These are phyloP conservation scores for Tetrapisispora iriomotensis DNA, from an alignment of 805 yeast genomes.

Conservation along the genomic window DNA sequence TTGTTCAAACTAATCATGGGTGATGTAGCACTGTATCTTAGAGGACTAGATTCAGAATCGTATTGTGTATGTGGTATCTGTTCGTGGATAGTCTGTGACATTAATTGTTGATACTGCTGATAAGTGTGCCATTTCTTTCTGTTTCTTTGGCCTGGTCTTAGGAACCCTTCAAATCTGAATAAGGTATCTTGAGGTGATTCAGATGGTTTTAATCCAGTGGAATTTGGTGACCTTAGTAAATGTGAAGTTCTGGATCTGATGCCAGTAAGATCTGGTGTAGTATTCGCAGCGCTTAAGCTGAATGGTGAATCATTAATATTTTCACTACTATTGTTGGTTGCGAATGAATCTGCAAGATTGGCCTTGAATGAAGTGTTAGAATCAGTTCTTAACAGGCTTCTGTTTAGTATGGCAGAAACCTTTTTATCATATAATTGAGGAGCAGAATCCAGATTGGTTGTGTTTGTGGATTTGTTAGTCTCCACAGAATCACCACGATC, in stretches of 20 bases:
- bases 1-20: slow-evolving; percentile 3
- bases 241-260: slow-evolving; percentile 4
- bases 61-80: slow-evolving; percentile 6
- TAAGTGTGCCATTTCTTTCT: slow-evolving; percentile 25
- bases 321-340: slow-evolving; percentile 15
- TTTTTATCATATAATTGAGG: slow-evolving; percentile 74
- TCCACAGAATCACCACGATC: slow-evolving; percentile 44
- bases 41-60: slow-evolving; percentile 3
- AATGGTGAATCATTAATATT: slow-evolving; percentile 1
- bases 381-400: slow-evolving; percentile 62
- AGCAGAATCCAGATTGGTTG: slow-evolving; percentile 54
- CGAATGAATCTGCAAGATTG: slow-evolving; percentile 59
- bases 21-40: slow-evolving; percentile 1
- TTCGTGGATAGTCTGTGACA: slow-evolving; percentile 19
- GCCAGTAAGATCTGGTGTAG: slow-evolving; percentile 1
- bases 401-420: slow-evolving; percentile 63
- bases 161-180: slow-evolving; percentile 37
- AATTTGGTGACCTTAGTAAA: slow-evolving; percentile 3
- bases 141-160: slow-evolving; percentile 30
- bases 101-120: slow-evolving; percentile 19
- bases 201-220: background rate
- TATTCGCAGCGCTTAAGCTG: background rate
- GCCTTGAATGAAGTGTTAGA: slow-evolving; percentile 73
- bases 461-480: slow-evolving; percentile 42
- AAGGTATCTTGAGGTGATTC: slow-evolving; percentile 32